These are phyloP conservation scores for Remersonia thermophila DNA, from an alignment of 2,329 filamentous ascomycete species.

Conservation along the genomic window DNA sequence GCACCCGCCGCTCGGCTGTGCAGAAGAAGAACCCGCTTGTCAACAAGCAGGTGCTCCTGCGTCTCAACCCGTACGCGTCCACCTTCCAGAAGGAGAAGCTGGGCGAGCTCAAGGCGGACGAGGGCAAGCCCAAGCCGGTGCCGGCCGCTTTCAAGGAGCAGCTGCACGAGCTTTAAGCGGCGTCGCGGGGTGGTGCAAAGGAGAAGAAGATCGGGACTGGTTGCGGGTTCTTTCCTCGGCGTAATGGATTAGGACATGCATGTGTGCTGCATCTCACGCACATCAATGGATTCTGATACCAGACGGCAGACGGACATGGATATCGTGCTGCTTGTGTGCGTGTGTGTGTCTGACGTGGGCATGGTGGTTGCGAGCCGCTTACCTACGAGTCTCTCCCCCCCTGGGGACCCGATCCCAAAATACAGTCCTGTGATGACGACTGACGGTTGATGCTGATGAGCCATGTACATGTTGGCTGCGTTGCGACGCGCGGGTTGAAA, in stretches of 20 bases:
- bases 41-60: slow-evolving; percentile 98
- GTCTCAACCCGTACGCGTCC: slow-evolving; percentile 95
- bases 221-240: slow-evolving; percentile 18
- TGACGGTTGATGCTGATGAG: no score
- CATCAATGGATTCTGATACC: slow-evolving; percentile 21
- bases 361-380: slow-evolving; percentile 3
- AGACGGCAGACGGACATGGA: no score
- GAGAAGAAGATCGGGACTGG: slow-evolving; percentile 11
- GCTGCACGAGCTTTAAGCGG: slow-evolving; percentile 16
- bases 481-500: no score
- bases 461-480: no score
- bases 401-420: no score
- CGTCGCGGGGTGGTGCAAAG: background rate
- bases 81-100: slow-evolving; percentile 80
- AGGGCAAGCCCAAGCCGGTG: slow-evolving; percentile 14
- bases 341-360: slow-evolving; percentile 11
- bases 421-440: no score
- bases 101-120: slow-evolving; percentile 38
- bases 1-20: slow-evolving; percentile 79
- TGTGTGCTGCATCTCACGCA: slow-evolving; percentile 12
- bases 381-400: no score
- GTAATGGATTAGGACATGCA: slow-evolving; percentile 21
- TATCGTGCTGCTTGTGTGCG: no score
- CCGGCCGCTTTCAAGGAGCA: slow-evolving; percentile 15
- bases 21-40: slow-evolving; percentile 99